These are phyloP conservation scores for Cladophialophora immunda DNA, from an alignment of 2,329 filamentous ascomycete species.

Conservation along the genomic window DNA sequence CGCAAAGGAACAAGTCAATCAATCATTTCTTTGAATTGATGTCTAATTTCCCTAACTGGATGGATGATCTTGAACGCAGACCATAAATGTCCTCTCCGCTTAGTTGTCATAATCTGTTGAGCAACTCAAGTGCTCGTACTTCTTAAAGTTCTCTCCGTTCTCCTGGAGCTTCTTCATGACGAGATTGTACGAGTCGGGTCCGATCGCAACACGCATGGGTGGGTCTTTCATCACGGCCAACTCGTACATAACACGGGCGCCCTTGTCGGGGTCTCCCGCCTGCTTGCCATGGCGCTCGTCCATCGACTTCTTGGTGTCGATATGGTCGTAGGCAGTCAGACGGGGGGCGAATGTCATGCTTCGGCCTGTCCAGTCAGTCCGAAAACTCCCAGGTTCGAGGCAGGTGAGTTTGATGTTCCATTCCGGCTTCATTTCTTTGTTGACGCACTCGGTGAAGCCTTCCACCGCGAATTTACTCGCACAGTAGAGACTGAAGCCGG, in stretches of 20 bases:
- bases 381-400: slow-evolving; percentile 43
- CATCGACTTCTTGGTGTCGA: slow-evolving; percentile 39
- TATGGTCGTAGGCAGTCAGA: slow-evolving; percentile 40
- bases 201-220: slow-evolving; percentile 37
- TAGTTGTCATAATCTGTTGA: too few species aligned
- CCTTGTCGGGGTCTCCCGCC: slow-evolving; percentile 45
- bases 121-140: too few species aligned
- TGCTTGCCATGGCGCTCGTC: slow-evolving; percentile 41
- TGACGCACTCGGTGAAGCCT: slow-evolving; percentile 58
- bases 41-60: too few species aligned
- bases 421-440: slow-evolving; percentile 53
- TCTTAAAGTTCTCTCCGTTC: too few species aligned
- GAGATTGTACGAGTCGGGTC: slow-evolving; percentile 40
- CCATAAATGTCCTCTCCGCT: too few species aligned
- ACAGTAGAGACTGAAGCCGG: too few species aligned
- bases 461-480: slow-evolving; percentile 57
- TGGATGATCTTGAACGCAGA: too few species aligned
- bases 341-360: slow-evolving; percentile 36
- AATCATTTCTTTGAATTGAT: too few species aligned
- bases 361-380: slow-evolving; percentile 39
- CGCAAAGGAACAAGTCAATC: too few species aligned
- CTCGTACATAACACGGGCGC: slow-evolving; percentile 45
- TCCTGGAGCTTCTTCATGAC: too few species aligned
- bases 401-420: slow-evolving; percentile 52
- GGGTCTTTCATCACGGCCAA: slow-evolving; percentile 38